These are phyloP conservation scores for Saccharomyces cerevisiae DNA, from an alignment of 805 yeast genomes.

Conservation along the genomic window DNA sequence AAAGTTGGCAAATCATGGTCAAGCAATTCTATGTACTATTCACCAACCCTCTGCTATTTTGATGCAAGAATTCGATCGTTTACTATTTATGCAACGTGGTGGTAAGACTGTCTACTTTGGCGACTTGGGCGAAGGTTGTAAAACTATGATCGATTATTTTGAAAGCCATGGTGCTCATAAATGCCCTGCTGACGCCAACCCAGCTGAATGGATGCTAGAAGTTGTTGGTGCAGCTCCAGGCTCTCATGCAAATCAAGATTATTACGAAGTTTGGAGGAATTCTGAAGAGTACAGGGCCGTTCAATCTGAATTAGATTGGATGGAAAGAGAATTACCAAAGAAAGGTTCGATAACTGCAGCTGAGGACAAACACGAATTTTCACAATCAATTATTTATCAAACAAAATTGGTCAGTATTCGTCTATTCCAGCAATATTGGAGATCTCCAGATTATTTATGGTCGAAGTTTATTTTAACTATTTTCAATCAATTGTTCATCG, in stretches of 20 bases:
- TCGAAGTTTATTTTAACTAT: constrained; percentile 48
- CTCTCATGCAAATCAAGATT: constrained; percentile 63
- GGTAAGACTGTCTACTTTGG: constrained; percentile 74
- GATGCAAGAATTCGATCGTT: constrained; percentile 69
- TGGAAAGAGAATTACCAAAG: constrained; percentile 52
- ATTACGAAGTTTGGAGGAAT: constrained; percentile 67
- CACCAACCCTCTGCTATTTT: constrained; percentile 82
- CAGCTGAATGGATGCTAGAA: constrained; percentile 90
- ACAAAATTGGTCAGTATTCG: constrained; percentile 41
- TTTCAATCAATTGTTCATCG: constrained; percentile 55
- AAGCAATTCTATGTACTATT: constrained; percentile 64
- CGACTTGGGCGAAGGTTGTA: constrained; percentile 50
- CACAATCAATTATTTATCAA: constrained; percentile 37
- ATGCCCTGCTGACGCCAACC: constrained; percentile 66
- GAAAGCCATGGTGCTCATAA: constrained; percentile 55
- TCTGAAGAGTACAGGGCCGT: constrained; percentile 56
- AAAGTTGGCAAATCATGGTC: constrained; percentile 51
- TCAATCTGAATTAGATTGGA: constrained; percentile 47
- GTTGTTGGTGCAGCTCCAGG: constrained; percentile 82
- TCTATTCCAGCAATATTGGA: constrained; percentile 57
- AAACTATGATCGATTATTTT: constrained; percentile 54
- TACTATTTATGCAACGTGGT: constrained; percentile 60
- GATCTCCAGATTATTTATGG: constrained; percentile 58
- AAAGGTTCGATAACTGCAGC: constrained; percentile 29
- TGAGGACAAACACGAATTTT: constrained; percentile 34